Evolutionary conservation across 1,284 basidiomycete genomes (phyloP).

Genomic region (Thelephora terrestris): DNA sequence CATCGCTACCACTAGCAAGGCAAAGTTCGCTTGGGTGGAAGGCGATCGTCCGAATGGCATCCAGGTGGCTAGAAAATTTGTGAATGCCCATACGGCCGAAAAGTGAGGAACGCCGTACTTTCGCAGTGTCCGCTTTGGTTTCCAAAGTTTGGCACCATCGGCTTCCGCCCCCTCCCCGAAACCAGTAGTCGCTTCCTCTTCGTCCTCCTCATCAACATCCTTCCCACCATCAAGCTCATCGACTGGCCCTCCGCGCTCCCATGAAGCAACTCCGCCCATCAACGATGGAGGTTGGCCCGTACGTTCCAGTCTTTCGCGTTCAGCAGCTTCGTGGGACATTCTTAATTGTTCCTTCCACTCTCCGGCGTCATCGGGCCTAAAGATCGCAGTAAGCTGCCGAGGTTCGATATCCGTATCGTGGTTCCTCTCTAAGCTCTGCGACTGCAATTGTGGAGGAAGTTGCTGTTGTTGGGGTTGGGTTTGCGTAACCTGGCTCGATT

Average conservation of each 20-base stretch:
- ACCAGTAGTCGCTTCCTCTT: slow-evolving; percentile 48
- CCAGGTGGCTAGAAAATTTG: slow-evolving; percentile 65
- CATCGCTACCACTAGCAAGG: slow-evolving; percentile 88
- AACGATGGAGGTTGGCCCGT: slow-evolving; percentile 12
- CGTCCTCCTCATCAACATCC: slow-evolving; percentile 25
- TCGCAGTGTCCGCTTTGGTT: slow-evolving; percentile 72
- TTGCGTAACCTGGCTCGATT: not conserved
- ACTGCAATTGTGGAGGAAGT: slow-evolving; percentile 18
- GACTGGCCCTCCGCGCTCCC: slow-evolving; percentile 32
- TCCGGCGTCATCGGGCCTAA: slow-evolving; percentile 71
- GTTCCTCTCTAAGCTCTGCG: slow-evolving; percentile 26
- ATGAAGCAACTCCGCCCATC: slow-evolving; percentile 22
- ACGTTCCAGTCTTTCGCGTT: slow-evolving; percentile 24
- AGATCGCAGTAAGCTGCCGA: slow-evolving; percentile 70
- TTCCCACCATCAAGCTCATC: slow-evolving; percentile 46
- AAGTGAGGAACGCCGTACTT: slow-evolving; percentile 38
- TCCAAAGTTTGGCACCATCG: slow-evolving; percentile 72
- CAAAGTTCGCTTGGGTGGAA: slow-evolving; percentile 81
- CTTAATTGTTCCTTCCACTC: slow-evolving; percentile 77
- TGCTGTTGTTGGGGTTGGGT: slow-evolving; percentile 11
- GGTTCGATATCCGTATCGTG: slow-evolving; percentile 40
- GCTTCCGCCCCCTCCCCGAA: slow-evolving; percentile 39
- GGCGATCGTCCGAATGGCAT: slow-evolving; percentile 82
- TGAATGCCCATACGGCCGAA: slow-evolving; percentile 12
- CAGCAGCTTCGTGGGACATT: slow-evolving; percentile 45